Conservation (phyloP, 495 filamentous ascomycete species). For the Hypoxylon lenormandii region DNA sequence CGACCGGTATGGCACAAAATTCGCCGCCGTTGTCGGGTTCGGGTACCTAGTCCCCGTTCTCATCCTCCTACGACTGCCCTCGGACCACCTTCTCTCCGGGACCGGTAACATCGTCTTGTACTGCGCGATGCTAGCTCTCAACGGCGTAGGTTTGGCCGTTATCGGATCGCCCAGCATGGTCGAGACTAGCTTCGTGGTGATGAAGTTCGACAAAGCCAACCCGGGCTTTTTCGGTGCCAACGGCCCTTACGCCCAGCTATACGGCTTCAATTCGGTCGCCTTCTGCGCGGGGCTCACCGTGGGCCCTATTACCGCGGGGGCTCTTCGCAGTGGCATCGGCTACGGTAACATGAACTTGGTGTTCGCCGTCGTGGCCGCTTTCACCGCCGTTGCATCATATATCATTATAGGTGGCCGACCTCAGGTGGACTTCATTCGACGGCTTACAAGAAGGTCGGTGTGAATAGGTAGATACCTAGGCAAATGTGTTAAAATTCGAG, state of each 20-base stretch:
- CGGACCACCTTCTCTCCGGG: slow-evolving; percentile 51
- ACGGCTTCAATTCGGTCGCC: slow-evolving; percentile 66
- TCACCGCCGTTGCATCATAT: slow-evolving; percentile 60
- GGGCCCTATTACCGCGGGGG: slow-evolving; percentile 63
- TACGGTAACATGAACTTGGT: slow-evolving; percentile 71
- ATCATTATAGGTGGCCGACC: slow-evolving; percentile 63
- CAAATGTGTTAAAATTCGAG: too few relatives aligned
- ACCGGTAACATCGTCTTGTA: slow-evolving; percentile 55
- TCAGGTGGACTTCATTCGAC: not conserved
- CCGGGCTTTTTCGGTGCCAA: slow-evolving; percentile 52
- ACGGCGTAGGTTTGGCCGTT: slow-evolving; percentile 61
- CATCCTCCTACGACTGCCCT: slow-evolving; percentile 64
- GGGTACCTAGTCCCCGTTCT: slow-evolving; percentile 61
- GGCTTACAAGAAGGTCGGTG: not conserved
- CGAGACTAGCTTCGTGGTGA: slow-evolving; percentile 51
- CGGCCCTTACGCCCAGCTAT: slow-evolving; percentile 69
- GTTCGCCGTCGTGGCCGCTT: slow-evolving; percentile 59
- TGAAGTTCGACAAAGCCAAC: slow-evolving; percentile 54
- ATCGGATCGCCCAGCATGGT: slow-evolving; percentile 59
- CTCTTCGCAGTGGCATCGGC: slow-evolving; percentile 62
- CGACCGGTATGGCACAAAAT: slow-evolving; percentile 65
- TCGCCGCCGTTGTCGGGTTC: slow-evolving; percentile 63
- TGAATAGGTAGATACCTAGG: too few relatives aligned
- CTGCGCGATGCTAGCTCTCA: slow-evolving; percentile 61
- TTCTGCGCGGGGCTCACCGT: slow-evolving; percentile 65